Percentiles rank a stretch among this genome's conserved stretches.
These are phyloP conservation scores for Tuber umbilicatum DNA, from an alignment of 495 filamentous ascomycete genomes.

Conservation along the genomic window DNA sequence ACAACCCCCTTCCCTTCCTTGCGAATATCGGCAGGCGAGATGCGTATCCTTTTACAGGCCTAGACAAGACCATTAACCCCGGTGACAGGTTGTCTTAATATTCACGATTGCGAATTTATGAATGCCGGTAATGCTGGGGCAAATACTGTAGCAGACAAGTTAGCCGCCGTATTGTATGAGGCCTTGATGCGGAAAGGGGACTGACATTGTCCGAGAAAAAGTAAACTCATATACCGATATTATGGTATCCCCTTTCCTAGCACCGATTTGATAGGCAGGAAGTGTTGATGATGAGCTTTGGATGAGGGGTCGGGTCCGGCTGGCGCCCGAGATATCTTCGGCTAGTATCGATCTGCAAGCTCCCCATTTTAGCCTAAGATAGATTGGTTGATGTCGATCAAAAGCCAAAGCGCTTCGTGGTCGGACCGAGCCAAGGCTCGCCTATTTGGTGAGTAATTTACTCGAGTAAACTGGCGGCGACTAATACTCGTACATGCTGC, in stretches of 20 bases:
- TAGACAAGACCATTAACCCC: neutral
- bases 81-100: neutral
- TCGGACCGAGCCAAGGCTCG: neutral
- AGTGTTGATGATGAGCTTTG: neutral
- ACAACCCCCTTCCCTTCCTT: neutral
- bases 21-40: neutral
- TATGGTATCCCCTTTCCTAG: neutral
- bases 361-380: neutral
- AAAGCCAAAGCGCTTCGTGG: too few species aligned
- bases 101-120: neutral
- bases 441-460: too few species aligned
- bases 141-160: neutral
- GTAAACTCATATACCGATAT: neutral
- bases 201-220: neutral
- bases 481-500: too few species aligned
- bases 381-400: neutral
- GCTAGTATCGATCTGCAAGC: neutral
- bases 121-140: neutral
- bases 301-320: neutral
- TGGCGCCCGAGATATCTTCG: neutral
- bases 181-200: neutral
- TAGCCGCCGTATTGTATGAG: neutral
- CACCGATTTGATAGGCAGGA: neutral
- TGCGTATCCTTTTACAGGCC: neutral
- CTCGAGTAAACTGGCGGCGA: too few species aligned